Evolutionary conservation across 305 asterid species (phyloP).

Genomic region (Solanum hybrid): DNA sequence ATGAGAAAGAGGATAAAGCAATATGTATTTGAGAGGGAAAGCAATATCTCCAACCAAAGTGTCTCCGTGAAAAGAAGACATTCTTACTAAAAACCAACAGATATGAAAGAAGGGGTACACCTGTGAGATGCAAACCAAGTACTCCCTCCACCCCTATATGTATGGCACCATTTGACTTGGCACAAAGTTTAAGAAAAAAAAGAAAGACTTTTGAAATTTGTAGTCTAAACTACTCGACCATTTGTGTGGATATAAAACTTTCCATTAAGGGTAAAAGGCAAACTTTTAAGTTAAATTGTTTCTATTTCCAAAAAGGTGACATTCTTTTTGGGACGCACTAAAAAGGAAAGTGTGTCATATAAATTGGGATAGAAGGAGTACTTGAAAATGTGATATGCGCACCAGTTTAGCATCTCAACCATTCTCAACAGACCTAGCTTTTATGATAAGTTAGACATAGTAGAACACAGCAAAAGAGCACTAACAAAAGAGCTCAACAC

Average conservation of each 20-base stretch:
- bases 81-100: background rate
- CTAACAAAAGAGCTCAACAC: background rate
- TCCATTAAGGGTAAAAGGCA: background rate
- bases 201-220: background rate
- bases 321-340: background rate
- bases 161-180: background rate
- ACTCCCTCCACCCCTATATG: background rate
- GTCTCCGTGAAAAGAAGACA: background rate
- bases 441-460: background rate
- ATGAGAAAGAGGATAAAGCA: background rate
- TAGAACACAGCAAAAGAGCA: background rate
- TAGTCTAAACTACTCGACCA: background rate
- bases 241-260: background rate
- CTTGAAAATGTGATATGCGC: background rate
- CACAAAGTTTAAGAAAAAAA: background rate
- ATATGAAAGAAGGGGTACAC: background rate
- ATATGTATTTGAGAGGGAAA: background rate
- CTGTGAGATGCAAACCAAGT: background rate
- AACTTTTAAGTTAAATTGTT: background rate
- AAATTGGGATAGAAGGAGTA: background rate
- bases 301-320: background rate
- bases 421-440: background rate
- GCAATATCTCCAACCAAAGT: background rate
- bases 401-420: background rate
- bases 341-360: background rate